Conservation (phyloP, 495 filamentous ascomycete genomes). For the Amorphotheca resinae region DNA sequence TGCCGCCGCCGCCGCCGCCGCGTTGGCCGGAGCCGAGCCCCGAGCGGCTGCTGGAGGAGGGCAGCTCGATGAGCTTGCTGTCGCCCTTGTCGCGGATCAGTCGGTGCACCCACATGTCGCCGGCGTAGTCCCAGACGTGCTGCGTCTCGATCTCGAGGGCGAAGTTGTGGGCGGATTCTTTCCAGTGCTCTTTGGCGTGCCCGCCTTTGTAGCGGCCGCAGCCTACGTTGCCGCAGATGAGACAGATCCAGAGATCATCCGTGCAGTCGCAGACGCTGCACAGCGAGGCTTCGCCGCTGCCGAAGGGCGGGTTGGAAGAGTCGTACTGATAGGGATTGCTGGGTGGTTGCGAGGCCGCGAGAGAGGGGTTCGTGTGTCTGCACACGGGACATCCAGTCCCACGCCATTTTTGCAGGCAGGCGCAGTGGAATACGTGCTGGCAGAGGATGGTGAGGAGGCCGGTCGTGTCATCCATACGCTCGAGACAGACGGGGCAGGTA, state of each 20-base stretch:
- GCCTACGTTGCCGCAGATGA: conserved; percentile 88
- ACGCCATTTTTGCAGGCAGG: conserved; percentile 91
- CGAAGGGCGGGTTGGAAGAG: conserved; percentile 37
- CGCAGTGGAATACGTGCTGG: conserved; percentile 97
- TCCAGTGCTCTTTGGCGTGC: conserved; percentile 90
- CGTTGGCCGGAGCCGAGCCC: conserved; percentile 9
- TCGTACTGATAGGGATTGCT: too few species aligned
- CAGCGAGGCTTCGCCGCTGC: conserved; percentile 23
- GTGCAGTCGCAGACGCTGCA: conserved; percentile 67
- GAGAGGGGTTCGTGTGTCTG: conserved; percentile 30
- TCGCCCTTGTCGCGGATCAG: conserved; percentile 87
- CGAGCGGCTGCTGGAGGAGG: conserved; percentile 20
- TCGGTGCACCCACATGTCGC: conserved; percentile 89
- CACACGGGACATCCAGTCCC: conserved; percentile 91
- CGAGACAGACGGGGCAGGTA: conserved; percentile 91
- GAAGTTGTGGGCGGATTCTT: conserved; percentile 77
- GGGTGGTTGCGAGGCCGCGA: conserved; percentile 14
- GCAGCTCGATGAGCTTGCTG: conserved; percentile 79
- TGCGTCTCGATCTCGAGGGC: conserved; percentile 87
- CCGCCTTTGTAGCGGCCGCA: conserved; percentile 90
- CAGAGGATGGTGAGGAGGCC: conserved; percentile 91
- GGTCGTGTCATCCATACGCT: conserved; percentile 96
- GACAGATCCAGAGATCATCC: conserved; percentile 81
- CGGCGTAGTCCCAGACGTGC: conserved; percentile 94
- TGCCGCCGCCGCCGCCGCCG: conserved; percentile 9